Conservation (phyloP, 148 eudicot genomes). For the Rhododendron simsii region DNA sequence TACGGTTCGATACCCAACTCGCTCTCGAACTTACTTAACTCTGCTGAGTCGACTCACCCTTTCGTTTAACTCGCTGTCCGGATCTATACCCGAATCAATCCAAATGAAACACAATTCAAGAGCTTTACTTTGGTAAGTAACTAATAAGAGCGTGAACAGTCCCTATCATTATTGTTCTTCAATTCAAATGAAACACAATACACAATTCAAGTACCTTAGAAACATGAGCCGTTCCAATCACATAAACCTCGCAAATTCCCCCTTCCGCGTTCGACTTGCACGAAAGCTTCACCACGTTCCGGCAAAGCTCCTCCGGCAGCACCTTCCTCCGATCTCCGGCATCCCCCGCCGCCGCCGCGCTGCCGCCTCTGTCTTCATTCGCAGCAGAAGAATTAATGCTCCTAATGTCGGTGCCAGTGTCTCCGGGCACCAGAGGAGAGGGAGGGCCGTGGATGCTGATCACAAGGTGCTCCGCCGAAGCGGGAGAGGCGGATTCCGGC, state of each 20-base stretch:
- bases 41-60: slow-evolving; percentile 41
- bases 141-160: not conserved
- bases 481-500: too few relatives aligned
- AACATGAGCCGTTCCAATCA: slow-evolving; percentile 91
- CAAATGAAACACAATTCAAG: slow-evolving; percentile 32
- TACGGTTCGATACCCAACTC: slow-evolving; percentile 62
- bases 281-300: not conserved
- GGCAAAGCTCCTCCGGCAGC: slow-evolving; percentile 51
- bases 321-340: slow-evolving; percentile 5
- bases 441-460: slow-evolving; percentile 32
- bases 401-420: slow-evolving; percentile 17
- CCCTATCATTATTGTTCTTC: too few relatives aligned
- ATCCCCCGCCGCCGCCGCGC: not conserved
- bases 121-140: slow-evolving; percentile 51
- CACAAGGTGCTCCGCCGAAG: slow-evolving; percentile 21
- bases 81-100: slow-evolving; percentile 50
- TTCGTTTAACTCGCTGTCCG: slow-evolving; percentile 56
- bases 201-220: slow-evolving; percentile 46
- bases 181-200: too few relatives aligned
- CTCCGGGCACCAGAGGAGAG: not conserved
- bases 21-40: slow-evolving; percentile 30
- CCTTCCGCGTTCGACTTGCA: slow-evolving; percentile 53
- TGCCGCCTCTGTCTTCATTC: slow-evolving; percentile 9
- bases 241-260: slow-evolving; percentile 63
- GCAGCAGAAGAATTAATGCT: slow-evolving; percentile 2